Percentiles rank a stretch among this genome's conserved stretches.
These are phyloP conservation scores for Podila verticillata DNA, from an alignment of 192 early-diverging fungal genomes.

Conservation along the genomic window DNA sequence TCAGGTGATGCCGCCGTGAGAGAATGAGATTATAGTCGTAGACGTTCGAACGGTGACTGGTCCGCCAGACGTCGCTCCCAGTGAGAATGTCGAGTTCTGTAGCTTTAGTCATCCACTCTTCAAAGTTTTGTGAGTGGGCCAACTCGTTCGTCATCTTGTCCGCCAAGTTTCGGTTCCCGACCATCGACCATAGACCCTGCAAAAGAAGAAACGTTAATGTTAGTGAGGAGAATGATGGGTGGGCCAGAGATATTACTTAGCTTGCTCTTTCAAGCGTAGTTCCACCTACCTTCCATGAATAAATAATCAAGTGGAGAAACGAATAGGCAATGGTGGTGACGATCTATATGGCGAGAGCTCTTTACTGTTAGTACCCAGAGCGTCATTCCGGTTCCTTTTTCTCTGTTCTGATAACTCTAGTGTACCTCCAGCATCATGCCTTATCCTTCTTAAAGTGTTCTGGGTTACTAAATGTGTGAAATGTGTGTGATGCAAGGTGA, in stretches of 20 bases:
- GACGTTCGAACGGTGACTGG: slow-evolving; percentile 57
- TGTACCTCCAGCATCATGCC: too few species aligned
- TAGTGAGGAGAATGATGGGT: not conserved
- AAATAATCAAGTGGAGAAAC: slow-evolving; percentile 30
- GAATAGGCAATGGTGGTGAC: slow-evolving; percentile 27
- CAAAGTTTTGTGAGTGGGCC: slow-evolving; percentile 55
- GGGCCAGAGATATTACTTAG: too few species aligned
- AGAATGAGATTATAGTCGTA: slow-evolving; percentile 77
- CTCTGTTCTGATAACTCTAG: too few species aligned
- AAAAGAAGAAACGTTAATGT: not conserved
- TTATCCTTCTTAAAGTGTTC: too few species aligned
- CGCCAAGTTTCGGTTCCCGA: slow-evolving; percentile 49
- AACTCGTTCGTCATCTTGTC: slow-evolving; percentile 57
- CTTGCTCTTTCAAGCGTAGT: too few species aligned
- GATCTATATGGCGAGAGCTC: not conserved
- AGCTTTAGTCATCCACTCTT: slow-evolving; percentile 63
- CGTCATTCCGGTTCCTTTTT: too few species aligned
- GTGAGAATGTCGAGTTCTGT: slow-evolving; percentile 57
- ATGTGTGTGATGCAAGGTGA: too few species aligned
- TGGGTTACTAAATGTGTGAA: too few species aligned
- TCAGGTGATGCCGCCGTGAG: slow-evolving; percentile 58
- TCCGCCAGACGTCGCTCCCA: slow-evolving; percentile 68
- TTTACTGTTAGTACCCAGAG: too few species aligned
- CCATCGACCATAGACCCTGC: slow-evolving; percentile 43
- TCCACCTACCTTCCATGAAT: slow-evolving; percentile 44